Conservation (phyloP, 164 flowering plant species). For the Paratinospora sagittata region DNA sequence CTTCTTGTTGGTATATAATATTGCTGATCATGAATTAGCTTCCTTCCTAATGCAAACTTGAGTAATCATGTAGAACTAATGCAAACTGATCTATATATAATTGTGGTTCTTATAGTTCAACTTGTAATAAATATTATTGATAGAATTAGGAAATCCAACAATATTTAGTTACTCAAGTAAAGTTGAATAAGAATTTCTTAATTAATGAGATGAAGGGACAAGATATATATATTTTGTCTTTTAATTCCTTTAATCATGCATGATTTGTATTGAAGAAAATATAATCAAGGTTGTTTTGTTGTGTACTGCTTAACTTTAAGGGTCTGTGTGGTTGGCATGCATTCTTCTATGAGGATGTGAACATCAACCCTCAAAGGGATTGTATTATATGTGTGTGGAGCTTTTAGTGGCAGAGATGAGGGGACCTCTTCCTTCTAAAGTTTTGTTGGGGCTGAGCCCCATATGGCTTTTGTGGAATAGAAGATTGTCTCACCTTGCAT, state of each 20-base stretch:
- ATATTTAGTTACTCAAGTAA: too few species aligned
- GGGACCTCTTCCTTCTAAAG: constrained; percentile 30
- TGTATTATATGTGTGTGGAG: constrained; percentile 16
- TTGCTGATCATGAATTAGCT: too few species aligned
- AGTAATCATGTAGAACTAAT: too few species aligned
- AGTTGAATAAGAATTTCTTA: too few species aligned
- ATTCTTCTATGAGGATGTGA: constrained; percentile 17
- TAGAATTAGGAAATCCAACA: too few species aligned
- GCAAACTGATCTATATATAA: too few species aligned
- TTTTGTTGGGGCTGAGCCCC: constrained; percentile 18
- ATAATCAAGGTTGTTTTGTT: background rate
- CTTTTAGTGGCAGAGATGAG: constrained; percentile 25
- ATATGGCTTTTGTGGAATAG: constrained; percentile 53
- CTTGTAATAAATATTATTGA: too few species aligned
- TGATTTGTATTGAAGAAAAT: background rate
- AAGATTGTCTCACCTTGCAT: constrained; percentile 49
- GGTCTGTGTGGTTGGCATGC: constrained; percentile 18
- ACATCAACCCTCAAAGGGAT: constrained; percentile 23
- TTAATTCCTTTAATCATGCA: background rate
- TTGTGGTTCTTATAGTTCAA: too few species aligned
- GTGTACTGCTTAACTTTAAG: constrained; percentile 5
- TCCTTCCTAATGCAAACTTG: too few species aligned
- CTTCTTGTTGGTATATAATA: too few species aligned
- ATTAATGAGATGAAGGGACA: too few species aligned
- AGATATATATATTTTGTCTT: too few species aligned